Percentiles rank a stretch among this genome's conserved stretches.
Conservation (phyloP, 805 yeast genomes). For the Lipomyces kockii region DNA sequence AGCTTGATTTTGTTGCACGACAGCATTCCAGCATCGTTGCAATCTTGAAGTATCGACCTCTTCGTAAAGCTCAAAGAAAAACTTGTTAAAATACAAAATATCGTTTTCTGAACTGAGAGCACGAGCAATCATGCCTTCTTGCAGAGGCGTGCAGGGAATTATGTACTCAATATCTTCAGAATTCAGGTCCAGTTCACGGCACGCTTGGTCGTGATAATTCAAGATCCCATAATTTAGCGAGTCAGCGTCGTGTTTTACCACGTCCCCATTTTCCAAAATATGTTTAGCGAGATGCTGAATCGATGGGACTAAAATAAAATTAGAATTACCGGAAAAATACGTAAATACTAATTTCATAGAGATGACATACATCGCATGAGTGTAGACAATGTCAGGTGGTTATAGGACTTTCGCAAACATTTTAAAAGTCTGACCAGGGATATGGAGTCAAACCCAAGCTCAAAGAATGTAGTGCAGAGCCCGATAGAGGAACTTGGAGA, state of each 20-base stretch:
- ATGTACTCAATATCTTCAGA: conserved; percentile 31
- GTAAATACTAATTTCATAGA: not conserved
- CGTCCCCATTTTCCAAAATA: not conserved
- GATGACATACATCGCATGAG: conserved; percentile 19
- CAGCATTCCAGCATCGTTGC: conserved; percentile 16
- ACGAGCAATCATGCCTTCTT: conserved; percentile 37
- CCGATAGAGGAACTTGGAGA: not conserved
- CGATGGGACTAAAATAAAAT: conserved; percentile 23
- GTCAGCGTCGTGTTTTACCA: not conserved
- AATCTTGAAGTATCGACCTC: conserved; percentile 23
- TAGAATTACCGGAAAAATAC: not conserved
- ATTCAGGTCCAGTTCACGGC: conserved; percentile 17
- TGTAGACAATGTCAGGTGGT: conserved; percentile 12
- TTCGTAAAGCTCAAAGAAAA: conserved; percentile 23
- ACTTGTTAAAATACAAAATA: conserved; percentile 26
- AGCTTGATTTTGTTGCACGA: conserved; percentile 19
- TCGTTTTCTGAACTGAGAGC: conserved; percentile 10
- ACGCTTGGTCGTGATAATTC: conserved; percentile 25
- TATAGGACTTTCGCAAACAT: conserved; percentile 11
- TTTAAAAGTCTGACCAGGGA: conserved; percentile 33
- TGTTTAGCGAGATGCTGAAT: conserved; percentile 11
- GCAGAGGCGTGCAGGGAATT: conserved; percentile 38
- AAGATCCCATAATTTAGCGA: not conserved
- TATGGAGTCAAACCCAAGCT: conserved; percentile 40
- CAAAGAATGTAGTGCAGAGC: conserved; percentile 33